Percentiles rank a stretch among this genome's conserved stretches.
Conservation (phyloP, 139 green algal genomes). For the Coccomyxa sp. region DNA sequence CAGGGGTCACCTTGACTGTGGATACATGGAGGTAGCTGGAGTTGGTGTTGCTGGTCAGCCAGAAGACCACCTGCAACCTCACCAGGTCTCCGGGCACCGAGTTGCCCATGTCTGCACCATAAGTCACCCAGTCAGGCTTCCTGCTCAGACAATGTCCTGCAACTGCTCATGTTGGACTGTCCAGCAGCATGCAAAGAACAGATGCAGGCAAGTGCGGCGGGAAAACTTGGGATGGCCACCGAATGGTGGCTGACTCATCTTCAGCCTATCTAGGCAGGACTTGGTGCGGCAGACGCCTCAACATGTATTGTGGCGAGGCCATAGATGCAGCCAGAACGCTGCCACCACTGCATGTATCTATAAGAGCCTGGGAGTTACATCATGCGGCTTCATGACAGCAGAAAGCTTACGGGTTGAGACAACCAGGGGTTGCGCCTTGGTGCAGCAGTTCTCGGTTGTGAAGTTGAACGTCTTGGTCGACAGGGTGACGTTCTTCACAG, state of each 20-base stretch:
- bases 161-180: neutral
- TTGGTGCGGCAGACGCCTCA: no score
- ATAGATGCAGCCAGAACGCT: no score
- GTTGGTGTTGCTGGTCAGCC: neutral
- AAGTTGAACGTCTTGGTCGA: neutral
- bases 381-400: no score
- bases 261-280: no score
- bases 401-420: neutral
- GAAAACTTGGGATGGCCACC: no score
- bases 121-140: neutral
- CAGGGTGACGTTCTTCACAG: neutral
- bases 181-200: neutral
- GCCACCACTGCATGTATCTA: no score
- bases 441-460: neutral
- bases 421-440: neutral
- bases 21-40: neutral
- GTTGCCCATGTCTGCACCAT: neutral
- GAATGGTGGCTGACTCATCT: no score
- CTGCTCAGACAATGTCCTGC: neutral
- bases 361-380: no score
- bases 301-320: no score
- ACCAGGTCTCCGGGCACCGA: neutral
- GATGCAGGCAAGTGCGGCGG: neutral
- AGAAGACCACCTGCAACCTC: neutral
- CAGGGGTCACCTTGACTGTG: neutral